Percentiles rank a stretch among this genome's conserved stretches.
These are phyloP conservation scores for Boletus rubescentipes DNA, from an alignment of 768 basidiomycete genomes.

Conservation along the genomic window DNA sequence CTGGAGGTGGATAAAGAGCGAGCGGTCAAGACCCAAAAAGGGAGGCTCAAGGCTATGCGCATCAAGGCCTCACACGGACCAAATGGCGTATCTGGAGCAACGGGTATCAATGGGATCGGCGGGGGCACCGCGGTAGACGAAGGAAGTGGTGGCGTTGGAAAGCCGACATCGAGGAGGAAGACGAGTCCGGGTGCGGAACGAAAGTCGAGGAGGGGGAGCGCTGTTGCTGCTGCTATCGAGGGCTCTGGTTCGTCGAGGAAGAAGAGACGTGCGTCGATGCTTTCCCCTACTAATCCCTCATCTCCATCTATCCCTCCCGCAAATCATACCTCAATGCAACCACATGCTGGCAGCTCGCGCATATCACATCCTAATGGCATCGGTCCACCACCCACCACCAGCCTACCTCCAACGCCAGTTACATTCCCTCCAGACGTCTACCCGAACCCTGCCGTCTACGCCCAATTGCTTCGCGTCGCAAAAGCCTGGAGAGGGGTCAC, in stretches of 20 bases:
- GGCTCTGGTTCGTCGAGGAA: slow-evolving; percentile 34
- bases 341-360: slow-evolving; percentile 18
- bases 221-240: slow-evolving; percentile 36
- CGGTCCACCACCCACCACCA: background rate
- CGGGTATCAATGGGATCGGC: slow-evolving; percentile 19
- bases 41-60: slow-evolving; percentile 35
- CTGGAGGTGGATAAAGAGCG: slow-evolving; percentile 46
- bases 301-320: slow-evolving; percentile 14
- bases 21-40: slow-evolving; percentile 46
- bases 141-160: slow-evolving; percentile 13
- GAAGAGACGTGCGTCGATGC: slow-evolving; percentile 40
- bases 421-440: slow-evolving; percentile 35
- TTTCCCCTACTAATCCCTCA: slow-evolving; percentile 25
- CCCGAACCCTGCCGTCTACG: slow-evolving; percentile 39
- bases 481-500: slow-evolving; percentile 66
- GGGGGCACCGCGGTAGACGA: slow-evolving; percentile 19
- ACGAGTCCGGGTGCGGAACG: slow-evolving; percentile 41
- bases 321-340: slow-evolving; percentile 12
- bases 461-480: slow-evolving; percentile 56
- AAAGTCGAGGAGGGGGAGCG: slow-evolving; percentile 36
- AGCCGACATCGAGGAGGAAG: slow-evolving; percentile 33
- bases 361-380: slow-evolving; percentile 14
- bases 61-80: slow-evolving; percentile 26
- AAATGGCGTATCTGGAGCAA: slow-evolving; percentile 20
- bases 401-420: slow-evolving; percentile 33